A percentile compares a stretch with the other conserved stretches of the same genome.
These are phyloP conservation scores for Ilex aquifolium DNA, from an alignment of 257 asterid genomes.

Conservation along the genomic window DNA sequence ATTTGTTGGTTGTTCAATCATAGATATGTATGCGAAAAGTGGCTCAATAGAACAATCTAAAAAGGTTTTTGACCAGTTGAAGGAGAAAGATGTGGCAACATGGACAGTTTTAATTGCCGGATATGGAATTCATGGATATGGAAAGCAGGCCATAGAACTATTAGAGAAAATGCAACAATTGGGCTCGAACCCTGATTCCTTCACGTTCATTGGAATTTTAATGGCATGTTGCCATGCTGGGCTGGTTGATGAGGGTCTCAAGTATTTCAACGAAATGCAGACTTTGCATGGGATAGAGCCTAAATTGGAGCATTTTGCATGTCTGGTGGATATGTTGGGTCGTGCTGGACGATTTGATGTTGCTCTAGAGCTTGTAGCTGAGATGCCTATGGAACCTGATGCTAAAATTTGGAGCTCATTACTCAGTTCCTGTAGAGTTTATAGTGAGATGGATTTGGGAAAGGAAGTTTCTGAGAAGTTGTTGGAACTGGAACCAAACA, in stretches of 20 bases:
- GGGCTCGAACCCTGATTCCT: conserved; percentile 19
- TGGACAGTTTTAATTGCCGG: conserved; percentile 30
- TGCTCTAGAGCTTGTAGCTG: conserved; percentile 17
- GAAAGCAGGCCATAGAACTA: conserved; percentile 18
- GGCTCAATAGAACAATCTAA: conserved; percentile 20
- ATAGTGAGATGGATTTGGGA: conserved; percentile 18
- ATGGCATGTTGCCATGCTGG: conserved; percentile 33
- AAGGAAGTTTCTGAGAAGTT: conserved; percentile 20
- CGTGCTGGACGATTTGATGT: conserved; percentile 30
- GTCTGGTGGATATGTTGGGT: conserved; percentile 30
- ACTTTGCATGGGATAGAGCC: conserved; percentile 18
- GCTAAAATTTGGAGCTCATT: conserved; percentile 27
- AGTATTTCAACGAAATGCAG: conserved; percentile 23
- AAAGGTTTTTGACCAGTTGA: conserved; percentile 18
- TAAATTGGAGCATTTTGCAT: conserved; percentile 30
- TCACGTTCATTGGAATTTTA: conserved; percentile 20
- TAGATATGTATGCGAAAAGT: conserved; percentile 33
- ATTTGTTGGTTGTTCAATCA: conserved; percentile 22
- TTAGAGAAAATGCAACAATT: conserved; percentile 15
- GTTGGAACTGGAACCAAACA: conserved; percentile 18
- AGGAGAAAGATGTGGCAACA: conserved; percentile 17
- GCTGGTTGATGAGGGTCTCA: conserved; percentile 22
- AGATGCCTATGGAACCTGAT: conserved; percentile 28
- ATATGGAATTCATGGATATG: conserved; percentile 31
- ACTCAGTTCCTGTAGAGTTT: conserved; percentile 23